These are phyloP conservation scores for Aspergillus caelatus DNA, from an alignment of 2,329 filamentous ascomycete species.

Conservation along the genomic window DNA sequence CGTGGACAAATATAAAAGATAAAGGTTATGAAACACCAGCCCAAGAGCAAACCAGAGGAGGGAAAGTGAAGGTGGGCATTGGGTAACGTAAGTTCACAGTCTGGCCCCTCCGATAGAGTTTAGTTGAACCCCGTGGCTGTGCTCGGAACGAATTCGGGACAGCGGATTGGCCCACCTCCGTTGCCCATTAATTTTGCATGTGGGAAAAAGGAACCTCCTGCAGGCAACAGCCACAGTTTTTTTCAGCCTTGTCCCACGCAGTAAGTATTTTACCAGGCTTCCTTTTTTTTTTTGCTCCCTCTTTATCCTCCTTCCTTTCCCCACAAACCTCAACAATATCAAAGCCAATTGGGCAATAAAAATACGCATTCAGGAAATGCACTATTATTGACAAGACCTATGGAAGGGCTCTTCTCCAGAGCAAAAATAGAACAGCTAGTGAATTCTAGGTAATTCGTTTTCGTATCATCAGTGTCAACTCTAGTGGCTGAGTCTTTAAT, in stretches of 20 bases:
- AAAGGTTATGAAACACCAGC: not conserved
- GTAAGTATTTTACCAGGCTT: not conserved
- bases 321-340: not conserved
- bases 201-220: not conserved
- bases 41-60: not conserved
- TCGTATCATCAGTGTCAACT: not conserved
- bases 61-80: not conserved
- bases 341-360: not conserved
- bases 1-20: not conserved
- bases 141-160: not conserved
- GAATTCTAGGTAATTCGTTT: not conserved
- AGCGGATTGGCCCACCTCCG: slow-evolving; percentile 1
- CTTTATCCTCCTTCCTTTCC: not conserved
- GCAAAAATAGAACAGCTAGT: not conserved
- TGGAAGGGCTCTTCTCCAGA: not conserved
- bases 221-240: slow-evolving; percentile 5
- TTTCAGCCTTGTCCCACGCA: not conserved
- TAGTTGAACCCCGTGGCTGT: not conserved
- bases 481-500: slow-evolving; percentile 4
- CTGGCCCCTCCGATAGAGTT: slow-evolving; percentile 6
- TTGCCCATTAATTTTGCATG: not conserved
- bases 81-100: slow-evolving; percentile 4
- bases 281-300: not conserved
- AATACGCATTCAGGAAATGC: not conserved
- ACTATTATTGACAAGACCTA: not conserved